These are phyloP conservation scores for Periconia digitata DNA, from an alignment of 2,329 filamentous ascomycete species.

Conservation along the genomic window DNA sequence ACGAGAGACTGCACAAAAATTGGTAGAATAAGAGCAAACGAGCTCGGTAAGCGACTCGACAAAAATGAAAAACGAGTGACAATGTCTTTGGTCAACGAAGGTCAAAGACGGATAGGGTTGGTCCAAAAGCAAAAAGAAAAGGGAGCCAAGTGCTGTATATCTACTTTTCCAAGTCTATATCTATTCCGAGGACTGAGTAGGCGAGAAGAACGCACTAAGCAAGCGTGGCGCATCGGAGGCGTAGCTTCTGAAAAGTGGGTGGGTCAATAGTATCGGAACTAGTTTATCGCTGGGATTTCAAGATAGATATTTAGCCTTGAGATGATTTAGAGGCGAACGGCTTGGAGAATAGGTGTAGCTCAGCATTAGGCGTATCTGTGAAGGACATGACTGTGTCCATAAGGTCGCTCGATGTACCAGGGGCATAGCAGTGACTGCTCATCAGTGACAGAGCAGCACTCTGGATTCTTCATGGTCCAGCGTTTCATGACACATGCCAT, in stretches of 20 bases:
- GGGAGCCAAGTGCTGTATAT: neutral
- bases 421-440: too few species aligned
- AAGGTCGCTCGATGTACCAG: too few species aligned
- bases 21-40: neutral
- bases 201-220: too few species aligned
- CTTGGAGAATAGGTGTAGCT: too few species aligned
- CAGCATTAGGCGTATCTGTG: too few species aligned
- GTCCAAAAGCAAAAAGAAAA: neutral
- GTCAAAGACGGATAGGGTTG: conserved; percentile 9
- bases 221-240: neutral
- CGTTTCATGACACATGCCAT: neutral
- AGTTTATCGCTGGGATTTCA: too few species aligned
- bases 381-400: too few species aligned
- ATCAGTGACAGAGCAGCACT: neutral
- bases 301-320: too few species aligned
- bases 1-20: conserved; percentile 6
- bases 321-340: too few species aligned
- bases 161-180: neutral
- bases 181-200: too few species aligned
- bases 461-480: neutral
- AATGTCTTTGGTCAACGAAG: conserved; percentile 2
- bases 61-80: conserved; percentile 9
- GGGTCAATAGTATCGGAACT: neutral
- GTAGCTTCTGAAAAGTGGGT: neutral
- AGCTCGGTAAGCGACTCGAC: neutral